These are phyloP conservation scores for Simplicillium sp. DNA, from an alignment of 2,329 filamentous ascomycete species.

Conservation along the genomic window DNA sequence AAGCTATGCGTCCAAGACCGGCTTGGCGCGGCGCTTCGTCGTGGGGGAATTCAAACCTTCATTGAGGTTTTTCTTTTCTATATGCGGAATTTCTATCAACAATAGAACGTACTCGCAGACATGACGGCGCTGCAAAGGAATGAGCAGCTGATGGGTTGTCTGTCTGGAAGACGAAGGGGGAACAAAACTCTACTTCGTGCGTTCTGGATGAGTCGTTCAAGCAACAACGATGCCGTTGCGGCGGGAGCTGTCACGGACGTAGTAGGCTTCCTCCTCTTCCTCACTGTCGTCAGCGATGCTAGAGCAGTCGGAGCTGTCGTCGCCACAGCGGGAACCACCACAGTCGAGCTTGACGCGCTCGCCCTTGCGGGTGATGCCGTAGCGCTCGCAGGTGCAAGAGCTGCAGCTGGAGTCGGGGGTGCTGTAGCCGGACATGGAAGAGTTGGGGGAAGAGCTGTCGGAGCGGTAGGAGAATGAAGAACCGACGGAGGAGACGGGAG, in stretches of 20 bases:
- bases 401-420: conserved; percentile 67
- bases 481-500: conserved; percentile 57
- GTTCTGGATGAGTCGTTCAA: conserved; percentile 13
- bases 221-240: conserved; percentile 55
- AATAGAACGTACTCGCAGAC: not conserved
- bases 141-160: conserved; percentile 22
- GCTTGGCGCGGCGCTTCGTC: conserved; percentile 25
- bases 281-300: conserved; percentile 54
- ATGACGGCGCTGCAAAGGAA: conserved; percentile 15
- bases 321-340: conserved; percentile 79
- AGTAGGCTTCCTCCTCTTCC: conserved; percentile 27
- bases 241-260: conserved; percentile 43
- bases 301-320: conserved; percentile 63
- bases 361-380: conserved; percentile 88
- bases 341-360: conserved; percentile 95
- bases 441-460: conserved; percentile 65
- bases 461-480: conserved; percentile 64
- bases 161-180: conserved; percentile 5
- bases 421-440: conserved; percentile 68
- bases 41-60: conserved; percentile 13
- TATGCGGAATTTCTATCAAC: not conserved
- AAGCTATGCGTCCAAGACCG: conserved; percentile 26
- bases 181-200: conserved; percentile 2
- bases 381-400: conserved; percentile 88
- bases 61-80: not conserved